Evolutionary conservation across 257 asterid species (phyloP), one percentile per base, ranked within the genome.

Genomic region (Fraxinus anomala): DNA sequence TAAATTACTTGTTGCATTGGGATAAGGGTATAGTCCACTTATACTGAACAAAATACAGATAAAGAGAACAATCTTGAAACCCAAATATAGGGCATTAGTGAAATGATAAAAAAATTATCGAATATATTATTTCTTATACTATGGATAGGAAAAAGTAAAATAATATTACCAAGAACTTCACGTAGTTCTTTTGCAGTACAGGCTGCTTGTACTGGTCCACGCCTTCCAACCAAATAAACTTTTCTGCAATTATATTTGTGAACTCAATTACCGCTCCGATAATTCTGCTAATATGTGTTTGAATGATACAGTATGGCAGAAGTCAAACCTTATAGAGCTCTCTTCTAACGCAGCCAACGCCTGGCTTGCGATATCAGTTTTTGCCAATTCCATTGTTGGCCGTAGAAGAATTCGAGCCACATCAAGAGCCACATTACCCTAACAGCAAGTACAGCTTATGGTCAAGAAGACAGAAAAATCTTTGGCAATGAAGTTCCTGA

Each of bases 341-440:
- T 87, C 91, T 71, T 87, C 87, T 37, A 93, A 82, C 82, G 94
- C 92, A 80, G 94, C 87, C 85, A 92, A 85, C 26, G 99, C 96
- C 82, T 93, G 98, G 76, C 80, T 80, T 39, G 98, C 87, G 70
- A 95, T 91, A 87, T 95, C 97, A 65, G 99, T 95, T 75, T 74
- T 85, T 36, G 94, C 96, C 84, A 93, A 87, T 87, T 95, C 99
- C 19, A 68, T 42, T 61, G 86, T 86, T 80, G 99, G 92, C 14
- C 97, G 89, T 81, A 95, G 82, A 82, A 95, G 98, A 83, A 95
- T 82, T 51, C 99, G 91, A 74, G 99, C 99, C 79, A 88, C 91
- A 84, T 95, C 99, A 81, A 95, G 98, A 71, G 99, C 97, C 61
- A 95, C 99, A 88, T 95, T 95, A 49, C 99, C 99, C 99, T 91